These are phyloP conservation scores for Baudoinia panamericana DNA, from an alignment of 495 filamentous ascomycete genomes.

Conservation along the genomic window DNA sequence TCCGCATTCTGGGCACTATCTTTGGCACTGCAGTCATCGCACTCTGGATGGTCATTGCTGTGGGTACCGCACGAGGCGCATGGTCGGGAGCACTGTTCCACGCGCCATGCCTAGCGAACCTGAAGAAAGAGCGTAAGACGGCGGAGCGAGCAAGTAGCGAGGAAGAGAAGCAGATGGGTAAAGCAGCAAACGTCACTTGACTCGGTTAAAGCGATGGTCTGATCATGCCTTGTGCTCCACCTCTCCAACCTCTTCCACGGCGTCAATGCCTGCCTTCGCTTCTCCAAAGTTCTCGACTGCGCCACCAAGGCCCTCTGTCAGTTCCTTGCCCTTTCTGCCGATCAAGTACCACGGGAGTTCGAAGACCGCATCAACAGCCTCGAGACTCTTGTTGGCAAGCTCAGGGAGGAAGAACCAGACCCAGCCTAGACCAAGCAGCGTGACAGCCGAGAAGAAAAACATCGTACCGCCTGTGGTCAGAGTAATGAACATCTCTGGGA, in stretches of 20 bases:
- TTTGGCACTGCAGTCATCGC: slow-evolving; percentile 26
- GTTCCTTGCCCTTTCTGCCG: slow-evolving; percentile 40
- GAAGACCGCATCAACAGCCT: slow-evolving; percentile 58
- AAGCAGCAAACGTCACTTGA: background rate
- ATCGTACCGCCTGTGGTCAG: slow-evolving; percentile 41
- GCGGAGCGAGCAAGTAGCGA: slow-evolving; percentile 11
- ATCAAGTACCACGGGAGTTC: slow-evolving; percentile 53
- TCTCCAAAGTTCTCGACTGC: slow-evolving; percentile 20
- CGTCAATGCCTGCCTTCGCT: slow-evolving; percentile 9
- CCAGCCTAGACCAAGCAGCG: slow-evolving; percentile 34
- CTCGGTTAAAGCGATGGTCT: background rate
- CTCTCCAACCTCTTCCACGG: background rate
- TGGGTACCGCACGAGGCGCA: slow-evolving; percentile 23
- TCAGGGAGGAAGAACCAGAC: slow-evolving; percentile 27
- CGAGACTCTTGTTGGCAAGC: slow-evolving; percentile 36
- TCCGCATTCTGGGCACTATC: slow-evolving; percentile 28
- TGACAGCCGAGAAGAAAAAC: slow-evolving; percentile 54
- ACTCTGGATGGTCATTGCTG: slow-evolving; percentile 29
- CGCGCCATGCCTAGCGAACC: slow-evolving; percentile 28
- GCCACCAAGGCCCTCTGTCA: slow-evolving; percentile 20
- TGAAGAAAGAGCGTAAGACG: slow-evolving; percentile 13
- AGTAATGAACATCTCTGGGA: slow-evolving; percentile 39
- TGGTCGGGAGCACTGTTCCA: slow-evolving; percentile 26
- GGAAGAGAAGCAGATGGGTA: slow-evolving; percentile 9
- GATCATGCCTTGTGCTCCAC: background rate